Base-by-base conservation (phyloP, 805 yeast species). In the Blastobotrys attinorum region DNA sequence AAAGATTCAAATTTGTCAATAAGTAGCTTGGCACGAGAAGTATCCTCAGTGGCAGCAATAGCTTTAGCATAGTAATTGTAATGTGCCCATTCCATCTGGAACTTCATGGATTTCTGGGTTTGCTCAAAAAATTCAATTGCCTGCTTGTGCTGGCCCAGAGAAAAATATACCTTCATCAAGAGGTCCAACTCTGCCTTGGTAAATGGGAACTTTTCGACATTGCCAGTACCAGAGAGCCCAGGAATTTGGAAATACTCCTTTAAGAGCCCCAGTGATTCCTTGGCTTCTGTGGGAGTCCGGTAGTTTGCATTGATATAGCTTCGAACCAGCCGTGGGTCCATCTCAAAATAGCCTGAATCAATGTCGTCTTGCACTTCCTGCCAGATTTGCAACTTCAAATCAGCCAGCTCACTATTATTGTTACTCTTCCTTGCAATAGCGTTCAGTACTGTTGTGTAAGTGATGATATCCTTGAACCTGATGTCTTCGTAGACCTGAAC, bases 381-480 rank as follows among this genome's bases (percentile, higher is more conserved):
- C 45, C 45, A 42, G n/a, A 37, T 22, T n/a, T 13, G 18, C 4
- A n/a, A 11, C 17, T 13, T 20, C 35, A 35, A 27, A 5, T 22
- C 15, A 7, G 5, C 16, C 23, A 36, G 15, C 8, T 44, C 42
- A n/a, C 33, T 20, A 15, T 23, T 10, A 6, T 39, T 23, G 15
- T 25, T 16, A 16, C 7, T 18, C 31, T 17, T 33, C n/a, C n/a
- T n/a, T 13, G 43, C 44, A 11, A 40, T 13, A 5, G 36, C 36
- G 25, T 37, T 47, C 8, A 47, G 36, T 33, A 44, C 39, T n/a
- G 44, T 44, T 13, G 45, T 40, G 18, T 43, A 44, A 13, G 47
- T 37, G 13, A 40, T 31, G 22, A 22, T 22, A 21, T 47, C 50
- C 22, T 37, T 40, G 7, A 22, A 10, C 17, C 32, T 22, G 7